Base-by-base conservation (phyloP, 2,329 filamentous ascomycete species). In the Neurospora sp. region DNA sequence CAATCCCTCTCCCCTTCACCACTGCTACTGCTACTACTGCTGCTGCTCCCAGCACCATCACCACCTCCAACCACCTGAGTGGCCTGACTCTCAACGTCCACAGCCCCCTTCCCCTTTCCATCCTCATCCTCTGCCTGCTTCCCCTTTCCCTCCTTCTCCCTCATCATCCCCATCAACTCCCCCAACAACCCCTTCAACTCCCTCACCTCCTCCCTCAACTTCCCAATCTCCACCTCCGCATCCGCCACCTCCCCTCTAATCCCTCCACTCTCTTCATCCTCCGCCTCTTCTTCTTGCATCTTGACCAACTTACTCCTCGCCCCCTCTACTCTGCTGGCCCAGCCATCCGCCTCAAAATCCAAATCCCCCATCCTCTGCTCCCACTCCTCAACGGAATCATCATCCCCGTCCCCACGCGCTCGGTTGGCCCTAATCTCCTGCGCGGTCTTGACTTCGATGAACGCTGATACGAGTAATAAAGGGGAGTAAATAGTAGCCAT, bases 371-470 rank as follows among this genome's bases (percentile, higher is more conserved):
- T 81, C 77, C 95, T 83, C 78, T 97, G 91, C 81, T 99, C 96
- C 96, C 96, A 99, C 78, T 97, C 95, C 77, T 98, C 91, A 9
- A 91, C 82, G 0, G 89, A 89, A 74, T 97, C 93, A 75, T 99
- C 96, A 74, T 99, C 96, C 3, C 91, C 91, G 74, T 97, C 94
- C 46, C 94, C 93, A 17, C 91, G 83, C 17, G 86, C 86, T 1
- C 96, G 86, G 78, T 98, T 98, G 69, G 83, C 84, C 33, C 84
- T 85, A 62, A 97, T 93, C 3, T 83, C 83, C 42, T 84, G 83
- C 0, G 93, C 93, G 7, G 86, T 85, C 13, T 85, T 84, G 13
- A 85, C 88, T 80, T 96, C 93, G 67, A 91, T 83, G 72, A 86
- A 87, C 23, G 23, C 23, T 23, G 23, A 23, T 23, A 23, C 23